Percentiles rank a stretch among this genome's conserved stretches.
Evolutionary conservation across 495 filamentous ascomycete species (phyloP).

Genomic region (Amniculicola lignicola): DNA sequence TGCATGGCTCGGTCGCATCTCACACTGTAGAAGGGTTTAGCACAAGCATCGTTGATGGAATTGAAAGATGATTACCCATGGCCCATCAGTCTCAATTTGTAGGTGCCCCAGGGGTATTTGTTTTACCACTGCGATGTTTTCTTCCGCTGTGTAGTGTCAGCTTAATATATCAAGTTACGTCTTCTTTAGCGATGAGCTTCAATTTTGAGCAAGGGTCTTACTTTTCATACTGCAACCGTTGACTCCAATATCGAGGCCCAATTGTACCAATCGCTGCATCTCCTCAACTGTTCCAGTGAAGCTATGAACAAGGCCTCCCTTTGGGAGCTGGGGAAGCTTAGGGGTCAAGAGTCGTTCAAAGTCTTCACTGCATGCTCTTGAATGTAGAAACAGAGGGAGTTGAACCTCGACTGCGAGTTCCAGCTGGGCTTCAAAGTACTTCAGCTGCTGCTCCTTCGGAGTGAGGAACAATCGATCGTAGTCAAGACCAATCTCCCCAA

Average conservation of each 20-base stretch:
- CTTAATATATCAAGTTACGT: too few relatives aligned
- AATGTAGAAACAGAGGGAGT: constrained; percentile 86
- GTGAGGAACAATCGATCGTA: constrained; percentile 86
- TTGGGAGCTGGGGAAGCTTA: constrained; percentile 56
- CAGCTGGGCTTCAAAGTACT: constrained; percentile 78
- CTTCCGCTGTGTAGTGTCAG: constrained; percentile 60
- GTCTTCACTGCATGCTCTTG: constrained; percentile 75
- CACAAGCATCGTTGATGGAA: not conserved
- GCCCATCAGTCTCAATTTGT: constrained; percentile 92
- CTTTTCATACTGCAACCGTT: constrained; percentile 92
- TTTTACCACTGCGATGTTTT: constrained; percentile 77
- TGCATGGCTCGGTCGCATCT: constrained; percentile 63
- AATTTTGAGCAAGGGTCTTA: not conserved
- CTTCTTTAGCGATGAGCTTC: too few relatives aligned
- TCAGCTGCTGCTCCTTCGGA: constrained; percentile 70
- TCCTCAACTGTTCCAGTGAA: constrained; percentile 86
- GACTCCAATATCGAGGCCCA: constrained; percentile 79
- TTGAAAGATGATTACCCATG: constrained; percentile 57
- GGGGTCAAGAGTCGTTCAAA: constrained; percentile 65
- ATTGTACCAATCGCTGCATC: constrained; percentile 68
- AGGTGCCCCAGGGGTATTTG: constrained; percentile 68
- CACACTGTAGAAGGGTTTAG: constrained; percentile 46
- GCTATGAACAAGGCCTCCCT: constrained; percentile 78
- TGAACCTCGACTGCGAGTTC: constrained; percentile 73
- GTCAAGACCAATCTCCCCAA: constrained; percentile 94